Percentiles rank a stretch among this genome's conserved stretches.
Evolutionary conservation across 2,329 filamentous ascomycete species (phyloP).

Genomic region (Fusarium algeriense): DNA sequence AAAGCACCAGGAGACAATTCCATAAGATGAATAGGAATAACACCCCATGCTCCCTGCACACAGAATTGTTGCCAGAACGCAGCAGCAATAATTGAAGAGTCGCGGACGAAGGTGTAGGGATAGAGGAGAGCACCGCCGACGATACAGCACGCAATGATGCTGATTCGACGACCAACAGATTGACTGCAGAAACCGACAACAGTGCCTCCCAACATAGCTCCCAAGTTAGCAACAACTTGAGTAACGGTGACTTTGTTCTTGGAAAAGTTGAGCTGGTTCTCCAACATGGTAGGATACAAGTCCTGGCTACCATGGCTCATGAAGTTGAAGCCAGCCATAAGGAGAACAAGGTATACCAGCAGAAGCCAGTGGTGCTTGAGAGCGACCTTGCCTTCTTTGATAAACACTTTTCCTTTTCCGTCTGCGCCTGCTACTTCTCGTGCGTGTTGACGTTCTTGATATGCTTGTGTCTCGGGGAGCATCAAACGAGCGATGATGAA

Average conservation of each 20-base stretch:
- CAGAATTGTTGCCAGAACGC: slow-evolving; percentile 89
- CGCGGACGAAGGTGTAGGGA: slow-evolving; percentile 79
- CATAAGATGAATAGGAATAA: slow-evolving; percentile 83
- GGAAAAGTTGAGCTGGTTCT: slow-evolving; percentile 66
- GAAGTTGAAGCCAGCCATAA: slow-evolving; percentile 94
- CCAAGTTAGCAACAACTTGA: slow-evolving; percentile 78
- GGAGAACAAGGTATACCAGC: slow-evolving; percentile 82
- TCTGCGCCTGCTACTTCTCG: slow-evolving; percentile 59
- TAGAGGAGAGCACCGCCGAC: slow-evolving; percentile 83
- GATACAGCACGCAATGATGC: slow-evolving; percentile 73
- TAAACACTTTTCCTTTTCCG: slow-evolving; percentile 66
- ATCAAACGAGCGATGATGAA: slow-evolving; percentile 83
- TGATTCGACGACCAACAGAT: slow-evolving; percentile 76
- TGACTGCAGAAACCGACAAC: slow-evolving; percentile 75
- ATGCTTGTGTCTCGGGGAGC: slow-evolving; percentile 83
- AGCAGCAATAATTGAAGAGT: slow-evolving; percentile 76
- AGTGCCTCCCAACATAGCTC: slow-evolving; percentile 76
- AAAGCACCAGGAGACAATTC: slow-evolving; percentile 79
- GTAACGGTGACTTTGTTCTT: slow-evolving; percentile 73
- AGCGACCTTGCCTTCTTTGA: slow-evolving; percentile 82
- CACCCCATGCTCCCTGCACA: slow-evolving; percentile 81
- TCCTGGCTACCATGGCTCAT: slow-evolving; percentile 83
- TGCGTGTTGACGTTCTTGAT: slow-evolving; percentile 73
- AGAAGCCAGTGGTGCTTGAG: slow-evolving; percentile 84
- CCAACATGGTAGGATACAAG: slow-evolving; percentile 71